Conservation (phyloP, 768 basidiomycete species). For the Leucosporidium yakuticum region DNA sequence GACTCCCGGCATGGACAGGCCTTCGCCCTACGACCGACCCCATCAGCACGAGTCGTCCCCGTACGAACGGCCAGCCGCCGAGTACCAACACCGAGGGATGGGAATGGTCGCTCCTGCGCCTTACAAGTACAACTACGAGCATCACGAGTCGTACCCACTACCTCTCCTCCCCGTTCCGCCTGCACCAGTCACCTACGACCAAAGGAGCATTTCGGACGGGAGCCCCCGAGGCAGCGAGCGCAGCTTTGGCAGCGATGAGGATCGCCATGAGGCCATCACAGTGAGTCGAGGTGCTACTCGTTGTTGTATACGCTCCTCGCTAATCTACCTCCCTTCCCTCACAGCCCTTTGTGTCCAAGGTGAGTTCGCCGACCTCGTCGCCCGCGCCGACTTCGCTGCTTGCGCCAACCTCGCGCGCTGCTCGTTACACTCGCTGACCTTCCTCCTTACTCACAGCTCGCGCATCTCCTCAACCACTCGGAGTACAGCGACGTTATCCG, state of each 20-base stretch:
- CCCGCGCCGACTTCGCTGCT: neutral
- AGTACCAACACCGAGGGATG: neutral
- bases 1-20: neutral
- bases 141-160: neutral
- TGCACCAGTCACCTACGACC: neutral
- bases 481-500: conserved; percentile 9
- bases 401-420: too few species aligned
- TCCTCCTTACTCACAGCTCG: conserved; percentile 1
- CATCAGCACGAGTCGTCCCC: neutral
- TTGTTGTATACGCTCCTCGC: neutral
- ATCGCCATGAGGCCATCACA: neutral
- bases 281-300: neutral
- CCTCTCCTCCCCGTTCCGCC: neutral
- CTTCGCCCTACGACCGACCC: neutral
- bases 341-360: conserved; percentile 24
- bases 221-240: neutral
- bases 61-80: neutral
- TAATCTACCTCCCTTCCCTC: neutral
- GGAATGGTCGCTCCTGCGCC: neutral
- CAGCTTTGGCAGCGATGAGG: neutral
- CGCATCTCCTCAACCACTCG: conserved; percentile 1
- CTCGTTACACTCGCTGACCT: neutral
- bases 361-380: too few species aligned
- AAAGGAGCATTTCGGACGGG: neutral
- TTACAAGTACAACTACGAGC: neutral